Conservation (phyloP, 2,329 filamentous ascomycete species). For the Xylaria arbuscula region DNA sequence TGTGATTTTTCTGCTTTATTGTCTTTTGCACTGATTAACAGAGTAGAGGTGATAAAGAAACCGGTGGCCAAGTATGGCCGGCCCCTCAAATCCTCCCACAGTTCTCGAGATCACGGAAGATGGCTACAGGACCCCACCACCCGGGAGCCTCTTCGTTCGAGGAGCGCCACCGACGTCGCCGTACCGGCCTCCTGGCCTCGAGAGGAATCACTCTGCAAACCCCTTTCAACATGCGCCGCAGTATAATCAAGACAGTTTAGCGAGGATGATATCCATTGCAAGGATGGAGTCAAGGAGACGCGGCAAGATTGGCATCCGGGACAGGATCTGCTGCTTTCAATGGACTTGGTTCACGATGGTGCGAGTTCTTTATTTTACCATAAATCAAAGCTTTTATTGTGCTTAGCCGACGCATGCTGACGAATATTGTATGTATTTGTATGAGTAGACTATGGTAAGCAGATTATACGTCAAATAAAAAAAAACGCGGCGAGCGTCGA, state of each 20-base stretch:
- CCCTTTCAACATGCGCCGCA: constrained; percentile 30
- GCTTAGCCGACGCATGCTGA: background rate
- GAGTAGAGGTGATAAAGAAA: background rate
- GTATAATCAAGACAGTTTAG: constrained; percentile 46
- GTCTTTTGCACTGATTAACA: background rate
- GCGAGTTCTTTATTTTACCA: constrained; percentile 16
- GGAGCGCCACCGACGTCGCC: constrained; percentile 33
- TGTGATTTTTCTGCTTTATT: background rate
- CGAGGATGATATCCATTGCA: constrained; percentile 51
- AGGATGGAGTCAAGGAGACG: constrained; percentile 41
- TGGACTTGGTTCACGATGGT: constrained; percentile 84
- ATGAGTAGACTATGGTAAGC: constrained; percentile 7
- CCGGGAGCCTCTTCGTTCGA: constrained; percentile 42
- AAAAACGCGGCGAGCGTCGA: background rate
- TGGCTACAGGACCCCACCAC: constrained; percentile 47
- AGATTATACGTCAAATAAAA: background rate
- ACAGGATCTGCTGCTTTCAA: constrained; percentile 63
- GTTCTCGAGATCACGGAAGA: constrained; percentile 41
- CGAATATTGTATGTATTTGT: background rate
- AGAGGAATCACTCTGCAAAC: constrained; percentile 33
- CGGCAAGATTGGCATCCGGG: constrained; percentile 58
- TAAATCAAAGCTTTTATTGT: background rate
- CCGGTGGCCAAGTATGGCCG: constrained; percentile 38
- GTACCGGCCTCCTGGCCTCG: constrained; percentile 21
- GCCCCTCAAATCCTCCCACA: constrained; percentile 38